These are phyloP conservation scores for Eimeria acervulina DNA, from an alignment of 169 alveolate genomes.

Conservation along the genomic window DNA sequence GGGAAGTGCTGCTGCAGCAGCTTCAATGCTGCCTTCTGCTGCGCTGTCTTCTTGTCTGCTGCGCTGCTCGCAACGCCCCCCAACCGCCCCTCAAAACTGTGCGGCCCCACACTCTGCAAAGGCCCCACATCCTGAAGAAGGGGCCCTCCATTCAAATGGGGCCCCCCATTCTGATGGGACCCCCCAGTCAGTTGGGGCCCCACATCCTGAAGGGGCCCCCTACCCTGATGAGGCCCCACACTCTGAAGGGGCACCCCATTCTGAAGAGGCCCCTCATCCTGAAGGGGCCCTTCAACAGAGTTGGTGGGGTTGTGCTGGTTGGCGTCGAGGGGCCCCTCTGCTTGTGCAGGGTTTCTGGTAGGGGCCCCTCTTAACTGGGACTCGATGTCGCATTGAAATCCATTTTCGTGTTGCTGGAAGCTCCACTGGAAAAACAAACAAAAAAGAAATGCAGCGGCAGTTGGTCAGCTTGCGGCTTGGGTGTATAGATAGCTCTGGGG, in stretches of 20 bases:
- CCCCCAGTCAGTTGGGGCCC: no score
- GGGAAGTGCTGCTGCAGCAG: constrained; percentile 30
- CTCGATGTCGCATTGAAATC: constrained; percentile 5
- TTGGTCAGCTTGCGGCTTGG: no score
- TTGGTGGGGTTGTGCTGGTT: background rate
- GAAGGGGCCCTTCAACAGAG: background rate
- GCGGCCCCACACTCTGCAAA: no score
- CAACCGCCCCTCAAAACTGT: background rate
- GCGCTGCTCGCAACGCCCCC: constrained; percentile 43
- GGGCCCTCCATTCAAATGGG: no score
- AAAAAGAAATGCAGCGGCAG: background rate
- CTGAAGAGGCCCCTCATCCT: no score
- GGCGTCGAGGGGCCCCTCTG: background rate
- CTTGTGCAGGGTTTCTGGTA: background rate
- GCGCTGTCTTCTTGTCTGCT: constrained; percentile 63
- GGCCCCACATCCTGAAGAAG: no score
- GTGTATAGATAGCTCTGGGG: no score
- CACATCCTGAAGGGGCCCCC: no score
- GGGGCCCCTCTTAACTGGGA: background rate
- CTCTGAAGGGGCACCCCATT: no score
- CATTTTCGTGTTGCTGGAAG: background rate
- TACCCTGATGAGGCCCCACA: no score
- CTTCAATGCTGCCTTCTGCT: constrained; percentile 59
- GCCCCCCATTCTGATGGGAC: no score
- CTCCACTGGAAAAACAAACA: constrained; percentile 26